These are phyloP conservation scores for Eimeria tenella DNA, from an alignment of 169 alveolate genomes.

Conservation along the genomic window DNA sequence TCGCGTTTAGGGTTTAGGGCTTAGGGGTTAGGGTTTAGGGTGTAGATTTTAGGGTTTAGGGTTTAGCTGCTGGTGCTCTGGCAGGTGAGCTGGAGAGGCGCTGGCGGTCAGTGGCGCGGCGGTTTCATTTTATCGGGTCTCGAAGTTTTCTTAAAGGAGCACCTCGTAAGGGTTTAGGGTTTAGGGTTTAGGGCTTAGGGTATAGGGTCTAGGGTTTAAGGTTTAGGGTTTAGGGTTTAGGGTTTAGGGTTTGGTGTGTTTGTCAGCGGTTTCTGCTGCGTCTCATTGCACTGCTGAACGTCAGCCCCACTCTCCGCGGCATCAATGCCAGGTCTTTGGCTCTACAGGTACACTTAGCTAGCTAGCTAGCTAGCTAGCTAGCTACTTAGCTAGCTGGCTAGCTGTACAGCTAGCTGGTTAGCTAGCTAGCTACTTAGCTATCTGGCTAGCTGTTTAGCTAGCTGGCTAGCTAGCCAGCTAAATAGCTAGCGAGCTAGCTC, in stretches of 20 bases:
- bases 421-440: no score
- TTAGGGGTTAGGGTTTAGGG: slow-evolving; percentile 59
- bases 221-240: neutral
- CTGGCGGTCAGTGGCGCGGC: slow-evolving; percentile 83
- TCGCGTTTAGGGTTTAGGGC: slow-evolving; percentile 55
- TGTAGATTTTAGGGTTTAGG: slow-evolving; percentile 15
- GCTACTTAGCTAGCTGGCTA: no score
- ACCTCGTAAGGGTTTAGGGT: slow-evolving; percentile 67
- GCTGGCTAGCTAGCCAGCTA: no score
- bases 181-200: neutral
- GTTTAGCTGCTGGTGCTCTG: neutral
- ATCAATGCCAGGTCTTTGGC: slow-evolving; percentile 84
- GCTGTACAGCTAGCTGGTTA: no score
- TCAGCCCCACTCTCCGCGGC: slow-evolving; percentile 85
- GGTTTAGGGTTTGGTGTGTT: slow-evolving; percentile 15
- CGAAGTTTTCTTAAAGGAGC: slow-evolving; percentile 83
- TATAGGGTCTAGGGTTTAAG: neutral
- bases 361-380: neutral
- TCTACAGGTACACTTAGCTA: slow-evolving; percentile 66
- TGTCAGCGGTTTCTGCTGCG: slow-evolving; percentile 78
- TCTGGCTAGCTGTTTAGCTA: no score
- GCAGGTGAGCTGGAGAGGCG: slow-evolving; percentile 82
- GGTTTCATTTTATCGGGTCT: slow-evolving; percentile 83
- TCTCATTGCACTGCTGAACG: slow-evolving; percentile 84
- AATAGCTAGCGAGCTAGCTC: neutral